Conservation (phyloP, 257 asterid genomes). For the Solanum corneliomulleri region DNA sequence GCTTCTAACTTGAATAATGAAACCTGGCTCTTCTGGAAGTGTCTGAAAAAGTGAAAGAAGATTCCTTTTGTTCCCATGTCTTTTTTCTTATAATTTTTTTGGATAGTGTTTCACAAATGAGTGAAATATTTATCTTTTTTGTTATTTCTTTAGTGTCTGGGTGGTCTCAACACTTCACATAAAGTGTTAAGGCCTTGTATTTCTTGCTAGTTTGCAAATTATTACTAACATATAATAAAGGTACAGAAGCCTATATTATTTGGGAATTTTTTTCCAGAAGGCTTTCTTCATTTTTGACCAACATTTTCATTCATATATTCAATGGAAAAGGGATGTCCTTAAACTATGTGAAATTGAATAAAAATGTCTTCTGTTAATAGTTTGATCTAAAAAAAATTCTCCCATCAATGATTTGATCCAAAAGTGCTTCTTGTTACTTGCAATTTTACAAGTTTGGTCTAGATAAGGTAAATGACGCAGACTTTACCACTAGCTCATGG, state of each 20-base stretch:
- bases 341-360: neutral
- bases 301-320: neutral
- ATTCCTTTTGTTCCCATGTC: neutral
- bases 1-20: neutral
- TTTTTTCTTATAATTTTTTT: neutral
- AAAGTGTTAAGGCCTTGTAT: neutral
- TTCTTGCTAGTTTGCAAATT: neutral
- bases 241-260: neutral
- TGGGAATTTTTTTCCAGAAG: neutral
- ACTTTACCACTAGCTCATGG: neutral
- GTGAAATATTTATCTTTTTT: neutral
- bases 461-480: neutral
- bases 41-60: neutral
- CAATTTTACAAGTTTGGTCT: neutral
- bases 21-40: neutral
- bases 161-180: neutral
- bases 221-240: neutral
- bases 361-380: neutral
- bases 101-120: neutral
- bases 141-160: neutral
- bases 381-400: neutral
- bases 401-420: neutral
- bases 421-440: neutral
- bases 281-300: neutral
- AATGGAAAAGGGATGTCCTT: neutral